phyloP scores from a whole-genome alignment of 2,329 filamentous ascomycete species.

The Aspergillus transmontanensis region DNA sequence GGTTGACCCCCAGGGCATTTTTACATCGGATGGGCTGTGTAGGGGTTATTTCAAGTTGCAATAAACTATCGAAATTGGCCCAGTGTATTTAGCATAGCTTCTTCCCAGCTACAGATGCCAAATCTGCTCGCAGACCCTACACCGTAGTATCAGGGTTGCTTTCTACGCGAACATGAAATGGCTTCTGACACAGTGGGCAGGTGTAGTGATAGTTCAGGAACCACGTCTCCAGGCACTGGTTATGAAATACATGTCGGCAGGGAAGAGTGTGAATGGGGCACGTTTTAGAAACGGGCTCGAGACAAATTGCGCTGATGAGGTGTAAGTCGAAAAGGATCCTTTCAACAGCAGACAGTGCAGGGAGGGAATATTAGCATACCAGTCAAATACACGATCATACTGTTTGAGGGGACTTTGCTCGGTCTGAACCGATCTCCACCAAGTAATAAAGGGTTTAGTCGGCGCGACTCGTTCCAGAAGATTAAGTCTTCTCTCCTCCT shows the following conservation, averaged over 20 bases:
- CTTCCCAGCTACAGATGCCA: too few relatives aligned
- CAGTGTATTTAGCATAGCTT: neutral
- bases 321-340: neutral
- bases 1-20: neutral
- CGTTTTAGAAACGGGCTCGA: constrained; percentile 4
- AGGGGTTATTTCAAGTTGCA: neutral
- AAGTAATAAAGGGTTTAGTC: neutral
- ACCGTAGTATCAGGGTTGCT: neutral
- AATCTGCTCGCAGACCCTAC: neutral
- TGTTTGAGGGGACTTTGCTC: neutral
- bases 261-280: constrained; percentile 10
- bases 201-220: constrained; percentile 7
- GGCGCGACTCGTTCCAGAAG: neutral
- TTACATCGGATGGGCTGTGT: neutral
- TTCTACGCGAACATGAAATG: neutral
- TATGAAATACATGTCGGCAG: constrained; percentile 11
- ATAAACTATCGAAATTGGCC: neutral
- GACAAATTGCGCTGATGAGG: constrained; percentile 11
- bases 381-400: neutral
- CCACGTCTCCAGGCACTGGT: constrained; percentile 6
- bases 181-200: constrained; percentile 7
- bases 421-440: neutral
- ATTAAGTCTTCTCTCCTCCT: neutral
- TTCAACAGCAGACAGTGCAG: too few relatives aligned
- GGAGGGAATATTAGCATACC: neutral